Conservation (phyloP, 306 rosid species). For the Dalbergia cochinchinensis region DNA sequence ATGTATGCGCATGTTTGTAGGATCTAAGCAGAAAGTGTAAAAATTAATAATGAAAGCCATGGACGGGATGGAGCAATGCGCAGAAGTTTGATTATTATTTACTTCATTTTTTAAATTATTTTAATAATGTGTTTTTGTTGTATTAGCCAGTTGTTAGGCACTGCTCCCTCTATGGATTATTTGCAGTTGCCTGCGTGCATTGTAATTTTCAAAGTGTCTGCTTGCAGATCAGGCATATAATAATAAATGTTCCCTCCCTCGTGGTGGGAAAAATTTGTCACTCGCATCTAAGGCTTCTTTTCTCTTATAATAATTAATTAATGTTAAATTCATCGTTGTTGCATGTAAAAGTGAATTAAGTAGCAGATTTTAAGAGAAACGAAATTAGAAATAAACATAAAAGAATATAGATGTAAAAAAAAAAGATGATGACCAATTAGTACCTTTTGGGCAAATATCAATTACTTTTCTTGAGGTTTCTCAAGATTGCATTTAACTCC, state of each 20-base stretch:
- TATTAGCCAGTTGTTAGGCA: constrained; percentile 43
- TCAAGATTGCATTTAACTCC: too few relatives aligned
- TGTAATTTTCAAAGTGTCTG: constrained; percentile 46
- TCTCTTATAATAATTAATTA: background rate
- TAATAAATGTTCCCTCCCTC: constrained; percentile 28
- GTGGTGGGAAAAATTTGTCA: background rate
- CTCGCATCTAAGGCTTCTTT: background rate
- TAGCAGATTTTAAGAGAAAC: too few relatives aligned
- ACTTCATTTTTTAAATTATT: constrained; percentile 5
- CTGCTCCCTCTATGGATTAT: constrained; percentile 24
- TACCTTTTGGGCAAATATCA: too few relatives aligned
- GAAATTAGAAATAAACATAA: too few relatives aligned
- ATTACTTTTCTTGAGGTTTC: too few relatives aligned
- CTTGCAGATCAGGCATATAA: constrained; percentile 3
- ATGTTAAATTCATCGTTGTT: too few relatives aligned
- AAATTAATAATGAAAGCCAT: constrained; percentile 26
- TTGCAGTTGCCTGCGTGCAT: constrained; percentile 29
- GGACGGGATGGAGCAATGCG: background rate
- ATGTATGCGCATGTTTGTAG: background rate
- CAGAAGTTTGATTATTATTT: constrained; percentile 22
- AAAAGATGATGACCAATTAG: too few relatives aligned
- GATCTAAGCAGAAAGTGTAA: constrained; percentile 25
- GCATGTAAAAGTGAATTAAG: too few relatives aligned
- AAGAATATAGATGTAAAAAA: too few relatives aligned
- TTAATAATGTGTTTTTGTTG: constrained; percentile 15